A percentile compares a stretch with the other conserved stretches of the same genome.
Evolutionary conservation across 331 rosid genomes (phyloP).

Genomic region (Phaseolus coccineus): DNA sequence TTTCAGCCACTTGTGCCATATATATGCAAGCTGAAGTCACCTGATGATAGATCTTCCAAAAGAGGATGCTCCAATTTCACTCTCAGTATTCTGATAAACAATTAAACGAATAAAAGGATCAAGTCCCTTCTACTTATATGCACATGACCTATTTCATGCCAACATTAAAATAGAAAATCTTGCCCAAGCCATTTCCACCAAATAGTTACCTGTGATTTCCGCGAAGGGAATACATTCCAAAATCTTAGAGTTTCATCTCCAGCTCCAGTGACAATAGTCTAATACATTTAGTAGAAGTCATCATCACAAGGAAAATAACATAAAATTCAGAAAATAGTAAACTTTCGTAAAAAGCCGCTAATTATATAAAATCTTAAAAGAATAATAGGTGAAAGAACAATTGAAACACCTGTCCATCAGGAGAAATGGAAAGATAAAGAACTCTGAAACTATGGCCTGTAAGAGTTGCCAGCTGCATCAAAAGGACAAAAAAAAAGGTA

Average conservation of each 20-base stretch:
- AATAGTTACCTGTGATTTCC: slow-evolving; percentile 79
- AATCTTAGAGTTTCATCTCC: slow-evolving; percentile 96
- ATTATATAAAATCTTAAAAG: background rate
- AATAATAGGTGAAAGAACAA: background rate
- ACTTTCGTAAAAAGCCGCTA: background rate
- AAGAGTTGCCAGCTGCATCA: slow-evolving; percentile 79
- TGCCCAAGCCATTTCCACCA: background rate
- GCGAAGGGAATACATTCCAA: slow-evolving; percentile 92
- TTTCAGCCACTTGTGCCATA: background rate
- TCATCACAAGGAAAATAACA: slow-evolving; percentile 16
- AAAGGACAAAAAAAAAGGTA: slow-evolving; percentile 35
- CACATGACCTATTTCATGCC: background rate
- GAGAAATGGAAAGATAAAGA: slow-evolving; percentile 90
- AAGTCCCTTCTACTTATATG: slow-evolving; percentile 1
- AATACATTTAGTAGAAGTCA: slow-evolving; percentile 41
- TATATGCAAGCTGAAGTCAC: slow-evolving; percentile 44
- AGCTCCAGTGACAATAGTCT: slow-evolving; percentile 96
- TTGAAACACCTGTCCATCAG: slow-evolving; percentile 85
- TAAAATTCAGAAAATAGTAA: background rate
- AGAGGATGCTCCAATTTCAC: slow-evolving; percentile 88
- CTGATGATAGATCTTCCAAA: slow-evolving; percentile 82
- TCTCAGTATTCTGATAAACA: slow-evolving; percentile 70
- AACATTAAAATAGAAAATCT: background rate
- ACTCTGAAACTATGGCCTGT: slow-evolving; percentile 88
- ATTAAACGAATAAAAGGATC: slow-evolving; percentile 10